Base-by-base conservation (phyloP, 2,329 filamentous ascomycete genomes). In the Alternaria arborescens region DNA sequence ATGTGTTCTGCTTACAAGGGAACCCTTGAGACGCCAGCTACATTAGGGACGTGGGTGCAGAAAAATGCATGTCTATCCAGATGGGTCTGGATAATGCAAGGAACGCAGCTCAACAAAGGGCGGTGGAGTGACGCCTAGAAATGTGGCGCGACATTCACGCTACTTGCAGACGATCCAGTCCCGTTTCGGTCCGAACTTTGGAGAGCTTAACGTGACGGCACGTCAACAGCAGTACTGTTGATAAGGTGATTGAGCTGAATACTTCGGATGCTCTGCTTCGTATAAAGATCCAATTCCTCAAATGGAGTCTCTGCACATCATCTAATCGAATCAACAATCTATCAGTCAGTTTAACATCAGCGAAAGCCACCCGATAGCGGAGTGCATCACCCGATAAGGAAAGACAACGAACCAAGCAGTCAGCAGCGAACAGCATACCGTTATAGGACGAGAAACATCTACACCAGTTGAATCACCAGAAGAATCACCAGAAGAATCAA, bases 141-240 rank as follows among this genome's bases (percentile, higher is more conserved):
- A 61, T 60, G 66, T 72, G 68, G 68, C 68, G 68, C 67, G 65
- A 69, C 63, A 26, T 64, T 67, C 67, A 66, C 60, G 53, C 32
- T 50, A 50, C 46, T 12, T 34, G 20, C 46, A 50, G 30, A 50
- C 32, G 46, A 50, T 50, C 32, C 22, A 36, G 16, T 22, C 46
- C 46, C 46, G 20, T 26, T 50, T 50, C 46, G 46, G 32, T n/a
- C 46, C 32, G 46, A 50, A 24, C 20, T 22, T 50, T 36, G 14
- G 46, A 50, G 20, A 38, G 32, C 8, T 50, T 51, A 58, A 54
- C 58, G 55, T 59, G 61, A 60, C 61, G 10, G 22, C 51, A 60
- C 52, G 46, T 60, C 50, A 52, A 58, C 48, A n/a, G 20, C 55
- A 61, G 52, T 53, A 20, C n/a, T 46, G 26, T 42, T 30, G 52